These are phyloP conservation scores for Brassica juncea DNA, from an alignment of 345 rosid genomes.

Conservation along the genomic window DNA sequence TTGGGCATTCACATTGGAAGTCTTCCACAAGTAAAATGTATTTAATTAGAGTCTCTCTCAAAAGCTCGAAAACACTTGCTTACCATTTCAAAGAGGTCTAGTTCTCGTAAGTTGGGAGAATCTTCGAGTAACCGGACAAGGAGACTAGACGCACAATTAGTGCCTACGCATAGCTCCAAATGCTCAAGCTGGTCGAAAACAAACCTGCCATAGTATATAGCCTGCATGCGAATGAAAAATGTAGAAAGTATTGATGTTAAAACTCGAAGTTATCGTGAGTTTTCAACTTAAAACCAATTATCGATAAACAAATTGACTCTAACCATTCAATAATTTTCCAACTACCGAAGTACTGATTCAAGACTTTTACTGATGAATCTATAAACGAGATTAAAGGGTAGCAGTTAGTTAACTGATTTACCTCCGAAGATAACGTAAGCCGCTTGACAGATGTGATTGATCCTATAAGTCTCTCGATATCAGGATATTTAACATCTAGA, in stretches of 20 bases:
- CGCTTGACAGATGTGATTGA: conserved; percentile 20
- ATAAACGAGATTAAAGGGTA: background rate
- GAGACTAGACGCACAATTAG: background rate
- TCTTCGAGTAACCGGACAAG: conserved; percentile 1
- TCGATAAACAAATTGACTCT: background rate
- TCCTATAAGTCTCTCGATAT: background rate
- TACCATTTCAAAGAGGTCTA: background rate
- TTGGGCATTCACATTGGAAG: background rate
- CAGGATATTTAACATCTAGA: background rate
- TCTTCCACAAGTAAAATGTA: background rate
- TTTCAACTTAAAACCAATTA: background rate
- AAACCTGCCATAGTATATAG: background rate
- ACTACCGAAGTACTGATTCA: background rate
- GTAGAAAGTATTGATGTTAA: background rate
- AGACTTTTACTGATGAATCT: background rate
- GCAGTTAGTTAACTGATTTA: background rate
- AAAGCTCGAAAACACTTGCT: background rate
- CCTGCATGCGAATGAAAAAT: background rate
- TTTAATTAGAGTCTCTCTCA: background rate
- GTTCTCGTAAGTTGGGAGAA: conserved; percentile 13
- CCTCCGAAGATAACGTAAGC: background rate
- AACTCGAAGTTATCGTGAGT: background rate
- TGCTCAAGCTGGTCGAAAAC: conserved; percentile 11
- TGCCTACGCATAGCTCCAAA: conserved; percentile 12
- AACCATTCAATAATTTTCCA: background rate